Evolutionary conservation across 169 alveolate species (phyloP), one percentile per base, ranked within the genome.

Genomic region (Cyclospora cayetanensis): DNA sequence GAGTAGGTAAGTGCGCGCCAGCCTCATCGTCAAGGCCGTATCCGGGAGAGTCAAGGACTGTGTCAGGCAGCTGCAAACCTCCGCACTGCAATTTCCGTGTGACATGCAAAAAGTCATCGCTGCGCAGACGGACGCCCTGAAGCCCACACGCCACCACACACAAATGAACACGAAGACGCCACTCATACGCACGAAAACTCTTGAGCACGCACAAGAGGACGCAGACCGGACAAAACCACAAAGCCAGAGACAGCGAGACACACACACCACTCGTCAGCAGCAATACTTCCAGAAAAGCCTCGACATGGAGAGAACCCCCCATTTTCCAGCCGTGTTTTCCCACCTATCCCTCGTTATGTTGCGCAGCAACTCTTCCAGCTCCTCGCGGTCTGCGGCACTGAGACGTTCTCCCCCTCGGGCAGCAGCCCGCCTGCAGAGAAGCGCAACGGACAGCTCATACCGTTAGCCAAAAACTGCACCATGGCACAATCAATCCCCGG

Each of bases 1-100:
- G 41, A 95, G 52, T 42, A 95, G 94, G 50, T 95, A 95, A 25
- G 93, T 90, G n/a, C 95, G 93, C 65, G 95, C 95, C 77, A 95
- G 72, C 94, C 94, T 86, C 66, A 41, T 52, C 15, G 70, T 72
- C 68, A 84, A 87, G 41, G 72, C 76, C 34, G 94, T 91, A 42
- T 91, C 91, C 72, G 87, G 74, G 39, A 83, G 46, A 42, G 92
- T 72, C 39, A 91, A 76, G 35, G 94, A 65, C 66, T 82, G 86
- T 41, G 53, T 35, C 65, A 91, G 65, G 25, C 88, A 70, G 52
- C 66, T 80, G 84, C 74, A 65, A 34, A 91, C 72, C 76, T 82
- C 94, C 25, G 86, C 72, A 22, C 92, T 50, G 84, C 87, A 39
- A 82, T 25, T 87, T 39, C 83, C 94, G 82, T 74, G 91, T 4